Evolutionary conservation across 345 rosid species (phyloP).

Genomic region (Reutealis trisperma): DNA sequence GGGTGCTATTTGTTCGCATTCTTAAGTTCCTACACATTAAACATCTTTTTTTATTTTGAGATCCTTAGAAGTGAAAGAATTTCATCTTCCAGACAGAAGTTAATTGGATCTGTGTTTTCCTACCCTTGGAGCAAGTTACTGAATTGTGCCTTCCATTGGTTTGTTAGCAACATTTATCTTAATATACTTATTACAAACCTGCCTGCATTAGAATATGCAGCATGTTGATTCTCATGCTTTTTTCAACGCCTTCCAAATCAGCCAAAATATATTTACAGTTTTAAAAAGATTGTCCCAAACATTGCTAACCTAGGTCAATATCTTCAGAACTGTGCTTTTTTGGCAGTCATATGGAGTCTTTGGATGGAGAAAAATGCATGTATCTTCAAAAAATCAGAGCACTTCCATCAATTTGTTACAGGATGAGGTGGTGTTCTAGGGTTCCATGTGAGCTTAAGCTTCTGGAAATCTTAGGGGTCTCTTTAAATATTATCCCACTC

Average conservation of each 20-base stretch:
- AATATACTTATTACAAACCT: not conserved
- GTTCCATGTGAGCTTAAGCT: no score
- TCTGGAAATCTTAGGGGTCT: no score
- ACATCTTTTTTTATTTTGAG: not conserved
- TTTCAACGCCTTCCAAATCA: no score
- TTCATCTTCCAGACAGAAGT: not conserved
- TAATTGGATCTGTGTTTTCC: no score
- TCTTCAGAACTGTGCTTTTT: no score
- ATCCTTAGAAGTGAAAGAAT: not conserved
- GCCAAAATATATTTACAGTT: no score
- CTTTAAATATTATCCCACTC: no score
- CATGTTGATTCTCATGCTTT: not conserved
- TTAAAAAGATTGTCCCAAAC: not conserved
- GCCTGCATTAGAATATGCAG: not conserved
- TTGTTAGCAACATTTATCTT: not conserved
- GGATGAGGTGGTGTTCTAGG: no score
- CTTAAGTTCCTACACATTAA: not conserved
- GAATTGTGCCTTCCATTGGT: not conserved
- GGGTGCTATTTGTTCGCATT: not conserved
- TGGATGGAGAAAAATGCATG: no score
- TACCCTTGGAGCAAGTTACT: not conserved
- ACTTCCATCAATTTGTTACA: no score
- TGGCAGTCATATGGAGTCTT: no score
- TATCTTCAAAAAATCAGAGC: no score
- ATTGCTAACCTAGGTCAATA: not conserved